Conservation (phyloP, 805 yeast genomes). For the Nakazawaea pomicola region DNA sequence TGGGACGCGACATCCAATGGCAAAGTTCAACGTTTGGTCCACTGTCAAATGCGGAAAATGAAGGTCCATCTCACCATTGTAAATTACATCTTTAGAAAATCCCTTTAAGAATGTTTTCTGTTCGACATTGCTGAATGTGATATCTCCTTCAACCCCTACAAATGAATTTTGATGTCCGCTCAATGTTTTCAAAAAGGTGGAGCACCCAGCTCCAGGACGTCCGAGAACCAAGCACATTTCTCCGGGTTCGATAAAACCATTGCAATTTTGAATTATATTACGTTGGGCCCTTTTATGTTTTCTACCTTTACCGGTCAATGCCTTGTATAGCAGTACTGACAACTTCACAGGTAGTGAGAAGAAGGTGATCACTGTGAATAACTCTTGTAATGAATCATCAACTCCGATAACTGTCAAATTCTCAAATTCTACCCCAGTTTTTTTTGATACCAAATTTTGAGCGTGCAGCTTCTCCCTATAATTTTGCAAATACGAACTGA, state of each 20-base stretch:
- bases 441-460: too few relatives aligned
- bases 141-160: constrained; percentile 39
- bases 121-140: constrained; percentile 50
- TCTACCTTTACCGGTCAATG: not conserved
- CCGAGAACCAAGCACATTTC: constrained; percentile 60
- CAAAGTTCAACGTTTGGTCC: too few relatives aligned
- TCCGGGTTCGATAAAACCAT: constrained; percentile 38
- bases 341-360: constrained; percentile 42
- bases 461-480: too few relatives aligned
- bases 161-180: constrained; percentile 37
- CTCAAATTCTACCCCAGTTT: constrained; percentile 38
- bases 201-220: constrained; percentile 69
- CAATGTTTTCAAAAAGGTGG: constrained; percentile 53
- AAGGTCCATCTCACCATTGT: too few relatives aligned
- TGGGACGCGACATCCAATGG: constrained; percentile 56
- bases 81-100: too few relatives aligned
- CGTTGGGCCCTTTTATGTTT: constrained; percentile 13
- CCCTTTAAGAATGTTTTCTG: constrained; percentile 46
- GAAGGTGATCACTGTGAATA: too few relatives aligned
- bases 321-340: too few relatives aligned
- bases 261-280: constrained; percentile 20
- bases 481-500: too few relatives aligned
- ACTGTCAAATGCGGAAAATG: too few relatives aligned
- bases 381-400: constrained; percentile 40
- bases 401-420: constrained; percentile 38